phyloP scores from a whole-genome alignment of 2,329 filamentous ascomycete genomes.

The Raffaelea arxii region DNA sequence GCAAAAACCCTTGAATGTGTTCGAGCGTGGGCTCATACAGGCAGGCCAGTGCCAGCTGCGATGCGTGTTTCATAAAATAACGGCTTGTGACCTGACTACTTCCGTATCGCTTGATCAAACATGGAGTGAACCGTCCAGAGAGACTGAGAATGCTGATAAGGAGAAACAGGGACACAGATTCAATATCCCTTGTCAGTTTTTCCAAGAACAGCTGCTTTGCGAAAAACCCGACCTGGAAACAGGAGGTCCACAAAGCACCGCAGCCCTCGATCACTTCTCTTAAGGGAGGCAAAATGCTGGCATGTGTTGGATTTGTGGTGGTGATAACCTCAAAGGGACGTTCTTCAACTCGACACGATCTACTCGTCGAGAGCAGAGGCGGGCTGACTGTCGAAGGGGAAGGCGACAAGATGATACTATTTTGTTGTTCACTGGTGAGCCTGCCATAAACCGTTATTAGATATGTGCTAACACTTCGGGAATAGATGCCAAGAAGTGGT shows the following conservation, averaged over 20 bases:
- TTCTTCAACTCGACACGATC: neutral
- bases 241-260: constrained; percentile 16
- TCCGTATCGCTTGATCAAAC: constrained; percentile 12
- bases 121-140: constrained; percentile 7
- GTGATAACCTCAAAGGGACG: neutral
- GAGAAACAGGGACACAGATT: constrained; percentile 15
- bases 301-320: neutral
- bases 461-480: neutral
- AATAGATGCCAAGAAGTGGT: too few relatives aligned
- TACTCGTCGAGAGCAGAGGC: neutral
- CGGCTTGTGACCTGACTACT: constrained; percentile 14
- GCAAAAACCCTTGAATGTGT: constrained; percentile 19
- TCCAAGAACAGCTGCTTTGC: constrained; percentile 19
- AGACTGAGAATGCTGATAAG: constrained; percentile 7
- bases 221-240: constrained; percentile 20
- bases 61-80: constrained; percentile 15
- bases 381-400: neutral
- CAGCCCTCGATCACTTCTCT: constrained; percentile 17
- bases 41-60: constrained; percentile 10
- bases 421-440: too few relatives aligned
- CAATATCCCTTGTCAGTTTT: constrained; percentile 10
- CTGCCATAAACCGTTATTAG: neutral
- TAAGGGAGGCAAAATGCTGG: constrained; percentile 1
- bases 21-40: constrained; percentile 20
- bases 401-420: neutral